phyloP scores from a whole-genome alignment of 2,329 filamentous ascomycete genomes.

The Aspergillus transmontanensis region DNA sequence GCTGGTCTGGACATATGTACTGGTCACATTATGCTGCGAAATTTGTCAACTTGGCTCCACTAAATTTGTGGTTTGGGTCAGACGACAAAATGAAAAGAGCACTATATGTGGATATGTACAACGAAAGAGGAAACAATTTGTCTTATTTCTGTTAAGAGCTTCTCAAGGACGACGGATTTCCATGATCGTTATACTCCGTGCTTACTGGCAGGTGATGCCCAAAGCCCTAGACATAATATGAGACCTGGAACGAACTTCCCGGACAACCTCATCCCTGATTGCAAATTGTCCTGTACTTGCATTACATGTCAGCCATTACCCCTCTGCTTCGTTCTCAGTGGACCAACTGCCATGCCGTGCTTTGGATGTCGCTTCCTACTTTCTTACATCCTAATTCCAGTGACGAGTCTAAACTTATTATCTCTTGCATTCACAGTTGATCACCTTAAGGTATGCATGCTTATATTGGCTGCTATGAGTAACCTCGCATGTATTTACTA shows the following conservation, averaged over 20 bases:
- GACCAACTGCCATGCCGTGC: not conserved
- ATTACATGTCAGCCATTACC: not conserved
- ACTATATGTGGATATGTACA: not conserved
- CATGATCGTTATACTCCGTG: not conserved
- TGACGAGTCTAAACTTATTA: not conserved
- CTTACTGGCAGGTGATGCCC: not conserved
- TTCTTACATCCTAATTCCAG: not conserved
- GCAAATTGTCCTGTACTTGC: not conserved
- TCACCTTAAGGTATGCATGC: not conserved
- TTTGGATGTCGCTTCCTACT: not conserved
- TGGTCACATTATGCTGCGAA: not conserved
- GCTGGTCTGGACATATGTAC: not conserved
- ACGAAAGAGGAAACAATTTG: not conserved
- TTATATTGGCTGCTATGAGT: not conserved
- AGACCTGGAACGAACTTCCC: not conserved
- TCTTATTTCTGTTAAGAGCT: not conserved
- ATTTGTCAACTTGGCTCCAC: not conserved
- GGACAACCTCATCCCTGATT: not conserved
- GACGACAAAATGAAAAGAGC: not conserved
- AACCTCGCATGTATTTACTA: not conserved
- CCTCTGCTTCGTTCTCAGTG: not conserved
- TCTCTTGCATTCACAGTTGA: not conserved
- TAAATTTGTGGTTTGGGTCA: no score
- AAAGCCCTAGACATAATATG: not conserved
- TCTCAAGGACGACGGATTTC: not conserved